Evolutionary conservation across 2,329 filamentous ascomycete species (phyloP), one percentile per base, ranked within the genome.

Genomic region (Podosphaera xanthii): DNA sequence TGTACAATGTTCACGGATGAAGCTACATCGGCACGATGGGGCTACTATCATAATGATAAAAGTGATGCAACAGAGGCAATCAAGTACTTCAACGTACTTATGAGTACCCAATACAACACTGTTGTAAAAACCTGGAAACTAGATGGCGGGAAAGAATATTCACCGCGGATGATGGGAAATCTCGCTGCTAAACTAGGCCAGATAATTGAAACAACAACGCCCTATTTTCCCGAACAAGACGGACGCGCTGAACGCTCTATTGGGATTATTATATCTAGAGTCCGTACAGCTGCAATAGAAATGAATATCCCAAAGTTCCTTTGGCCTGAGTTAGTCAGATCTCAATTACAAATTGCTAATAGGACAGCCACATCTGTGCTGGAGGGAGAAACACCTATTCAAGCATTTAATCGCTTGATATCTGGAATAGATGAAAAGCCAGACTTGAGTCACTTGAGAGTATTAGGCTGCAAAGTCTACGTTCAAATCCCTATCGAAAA

Each of bases 121-220:
- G 10, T 56, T 44, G 54, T 46, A 57, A 57, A 57, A n/a, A 46
- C 54, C 34, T 57, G 54, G 54, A 57, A n/a, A 57, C n/a, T 57
- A 14, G 30, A 57, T 31, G 2, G 54, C 2, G 54, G 54, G 2
- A 57, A 44, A 34, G 54, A 57, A 40, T 57, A 46, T 36, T 57
- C 54, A 42, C 54, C 22, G 22, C 22, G 22, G 22, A 22, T 35
- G 36, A 42, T 57, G 35, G 12, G 54, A 42, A 8, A 42, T 14
- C 35, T 42, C 14, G 54, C 54, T 42, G 30, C 36, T 30, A 33
- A 57, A 46, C n/a, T 57, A 46, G 38, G 36, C 22, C 54, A 57
- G 31, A 46, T 46, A 5, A 34, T 57, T 57, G 54, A 57, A 57
- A 57, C 38, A 42, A 57, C 54, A 12, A 44, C 52, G n/a, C 54